Evolutionary conservation across 768 basidiomycete species (phyloP).

Genomic region (Mrakia blollopis): DNA sequence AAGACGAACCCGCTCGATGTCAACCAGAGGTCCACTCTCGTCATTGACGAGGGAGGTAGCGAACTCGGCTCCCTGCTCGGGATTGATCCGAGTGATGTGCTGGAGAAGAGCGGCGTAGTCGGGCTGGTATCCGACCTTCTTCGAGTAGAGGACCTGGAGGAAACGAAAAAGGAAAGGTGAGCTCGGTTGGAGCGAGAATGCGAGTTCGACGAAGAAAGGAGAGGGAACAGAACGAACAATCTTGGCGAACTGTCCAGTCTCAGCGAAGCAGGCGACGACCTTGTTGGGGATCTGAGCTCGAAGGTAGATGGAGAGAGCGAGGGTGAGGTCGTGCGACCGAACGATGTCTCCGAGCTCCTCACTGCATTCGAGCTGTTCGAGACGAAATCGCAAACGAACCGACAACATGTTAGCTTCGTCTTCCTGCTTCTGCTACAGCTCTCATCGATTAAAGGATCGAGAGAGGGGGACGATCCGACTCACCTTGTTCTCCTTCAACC

Average conservation of each 20-base stretch:
- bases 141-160: slow-evolving; percentile 64
- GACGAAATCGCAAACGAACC: neutral
- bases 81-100: slow-evolving; percentile 91
- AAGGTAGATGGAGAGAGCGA: slow-evolving; percentile 94
- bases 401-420: neutral
- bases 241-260: slow-evolving; percentile 97
- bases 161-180: neutral
- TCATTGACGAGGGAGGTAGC: slow-evolving; percentile 92
- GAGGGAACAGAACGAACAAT: slow-evolving; percentile 56
- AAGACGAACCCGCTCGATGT: slow-evolving; percentile 72
- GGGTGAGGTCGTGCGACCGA: slow-evolving; percentile 87
- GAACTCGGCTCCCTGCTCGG: slow-evolving; percentile 97
- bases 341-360: slow-evolving; percentile 98
- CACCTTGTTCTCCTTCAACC: slow-evolving; percentile 99
- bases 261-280: slow-evolving; percentile 97
- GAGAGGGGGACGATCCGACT: slow-evolving; percentile 9
- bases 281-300: slow-evolving; percentile 98
- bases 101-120: slow-evolving; percentile 90
- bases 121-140: slow-evolving; percentile 90
- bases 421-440: neutral
- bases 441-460: no score
- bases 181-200: neutral
- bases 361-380: slow-evolving; percentile 82
- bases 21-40: slow-evolving; percentile 84
- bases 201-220: no score